Conservation (phyloP, 805 yeast species). For the Nakazawaea populi region DNA sequence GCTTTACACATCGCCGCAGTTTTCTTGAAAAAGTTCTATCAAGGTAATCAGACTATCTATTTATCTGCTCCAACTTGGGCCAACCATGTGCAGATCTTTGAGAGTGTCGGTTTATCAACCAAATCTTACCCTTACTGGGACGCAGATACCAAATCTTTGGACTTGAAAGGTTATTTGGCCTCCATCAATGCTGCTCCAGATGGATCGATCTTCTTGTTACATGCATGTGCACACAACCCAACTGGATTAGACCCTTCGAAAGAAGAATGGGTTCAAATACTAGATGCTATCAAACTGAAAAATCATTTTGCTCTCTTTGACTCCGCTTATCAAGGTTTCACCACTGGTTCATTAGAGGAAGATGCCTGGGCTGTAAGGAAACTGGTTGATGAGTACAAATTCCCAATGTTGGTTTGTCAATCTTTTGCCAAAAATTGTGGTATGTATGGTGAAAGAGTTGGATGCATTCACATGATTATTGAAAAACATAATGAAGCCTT, state of each 20-base stretch:
- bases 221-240: conserved; percentile 97
- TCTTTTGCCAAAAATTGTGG: conserved; percentile 97
- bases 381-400: conserved; percentile 43
- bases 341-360: conserved; percentile 75
- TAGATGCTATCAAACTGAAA: conserved; percentile 51
- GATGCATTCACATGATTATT: conserved; percentile 77
- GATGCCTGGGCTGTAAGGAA: conserved; percentile 81
- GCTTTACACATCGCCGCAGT: conserved; percentile 86
- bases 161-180: conserved; percentile 59
- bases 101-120: conserved; percentile 59
- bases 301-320: conserved; percentile 83
- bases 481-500: conserved; percentile 36
- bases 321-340: conserved; percentile 96
- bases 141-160: conserved; percentile 58
- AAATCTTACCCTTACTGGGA: conserved; percentile 86
- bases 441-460: conserved; percentile 96
- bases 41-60: conserved; percentile 41
- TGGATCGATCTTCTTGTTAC: conserved; percentile 79
- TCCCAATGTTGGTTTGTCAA: conserved; percentile 78
- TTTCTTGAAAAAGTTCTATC: conserved; percentile 50
- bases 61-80: conserved; percentile 96
- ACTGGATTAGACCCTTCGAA: conserved; percentile 91
- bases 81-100: conserved; percentile 83
- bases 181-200: conserved; percentile 61
- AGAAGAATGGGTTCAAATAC: conserved; percentile 73